Base-by-base conservation (phyloP, 306 rosid species). In the Trifolium pratense region DNA sequence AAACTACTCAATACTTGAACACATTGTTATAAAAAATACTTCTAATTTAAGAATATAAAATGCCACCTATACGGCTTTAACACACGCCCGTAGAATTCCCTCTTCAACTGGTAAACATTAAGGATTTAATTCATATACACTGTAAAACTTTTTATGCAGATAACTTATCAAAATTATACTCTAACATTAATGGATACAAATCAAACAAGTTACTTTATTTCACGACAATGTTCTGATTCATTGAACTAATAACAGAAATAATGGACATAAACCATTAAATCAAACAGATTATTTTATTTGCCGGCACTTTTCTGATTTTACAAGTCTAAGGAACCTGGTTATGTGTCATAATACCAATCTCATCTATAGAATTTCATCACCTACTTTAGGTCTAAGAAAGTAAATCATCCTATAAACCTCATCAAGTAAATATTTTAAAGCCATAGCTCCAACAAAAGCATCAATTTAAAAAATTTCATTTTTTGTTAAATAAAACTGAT, bases 321-420 rank as follows among this genome's bases (percentile, higher is more conserved):
- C 6, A 74, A 48, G 71, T 29, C 40, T 21, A 48, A 18, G 66
- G 48, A 46, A 62, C 20, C 43, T 67, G 37, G 56, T 36, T 79
- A 70, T 70, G 62, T 13, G 12, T 58, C 65, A 56, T 21, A 12
- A 49, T 9, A 39, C 20, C 26, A 46, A 73, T 31, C 43, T 75
- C 45, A 32, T 73, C 63, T 62, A n/a, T n/a, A 69, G 1, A 69
- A 36, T 74, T 57, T 66, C 21, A 61, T 53, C 64, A 66, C 21
- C 59, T 60, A 16, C 48, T 66, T 21, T 36, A 48, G 37, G 62
- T 68, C 48, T 42, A 74, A 74, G 43, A 80, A 74, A 68, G 39
- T 7, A 34, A 29, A 34, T 13, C 72, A 60, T 66, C 76, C 7
- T 49, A 68, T 46, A 68, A 74, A 58, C 55, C 57, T 56, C 69